Evolutionary conservation across 306 rosid genomes (phyloP).

Genomic region (Sindora glabra): DNA sequence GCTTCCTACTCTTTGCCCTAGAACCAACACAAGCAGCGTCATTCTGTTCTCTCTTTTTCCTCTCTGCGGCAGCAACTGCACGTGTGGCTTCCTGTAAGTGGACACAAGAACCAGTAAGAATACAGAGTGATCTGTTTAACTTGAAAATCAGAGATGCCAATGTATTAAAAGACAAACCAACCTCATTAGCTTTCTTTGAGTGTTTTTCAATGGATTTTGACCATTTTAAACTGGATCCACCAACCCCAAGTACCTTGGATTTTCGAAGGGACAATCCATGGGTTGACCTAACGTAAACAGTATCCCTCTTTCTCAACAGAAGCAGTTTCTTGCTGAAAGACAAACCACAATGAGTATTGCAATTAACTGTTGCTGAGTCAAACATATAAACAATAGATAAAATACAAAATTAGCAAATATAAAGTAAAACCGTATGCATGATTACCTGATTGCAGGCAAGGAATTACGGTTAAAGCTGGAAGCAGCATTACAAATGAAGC

Average conservation of each 20-base stretch:
- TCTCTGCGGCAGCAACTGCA: conserved; percentile 93
- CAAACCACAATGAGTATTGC: conserved; percentile 5
- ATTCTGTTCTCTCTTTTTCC: conserved; percentile 72
- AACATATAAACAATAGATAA: neutral
- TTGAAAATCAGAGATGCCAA: conserved; percentile 1
- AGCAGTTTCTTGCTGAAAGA: conserved; percentile 72
- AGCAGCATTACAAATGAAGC: conserved; percentile 29
- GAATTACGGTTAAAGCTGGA: conserved; percentile 44
- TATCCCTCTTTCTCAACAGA: conserved; percentile 73
- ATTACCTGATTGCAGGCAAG: conserved; percentile 57
- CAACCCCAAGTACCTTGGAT: conserved; percentile 88
- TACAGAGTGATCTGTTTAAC: conserved; percentile 2
- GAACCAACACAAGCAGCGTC: conserved; percentile 35
- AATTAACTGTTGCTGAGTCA: conserved; percentile 20
- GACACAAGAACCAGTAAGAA: conserved; percentile 14
- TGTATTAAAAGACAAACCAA: conserved; percentile 33
- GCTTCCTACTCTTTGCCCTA: conserved; percentile 48
- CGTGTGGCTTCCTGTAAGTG: conserved; percentile 79
- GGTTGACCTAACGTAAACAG: conserved; percentile 78
- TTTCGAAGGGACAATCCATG: conserved; percentile 87
- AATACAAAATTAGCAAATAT: neutral
- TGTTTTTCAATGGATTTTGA: conserved; percentile 89
- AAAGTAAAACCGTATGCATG: conserved; percentile 10
- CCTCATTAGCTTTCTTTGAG: conserved; percentile 93
- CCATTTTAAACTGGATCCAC: conserved; percentile 96